Percentiles rank a stretch among this genome's conserved stretches.
phyloP scores from a whole-genome alignment of 495 filamentous ascomycete genomes.

The Aspergillus olivimuriae region DNA sequence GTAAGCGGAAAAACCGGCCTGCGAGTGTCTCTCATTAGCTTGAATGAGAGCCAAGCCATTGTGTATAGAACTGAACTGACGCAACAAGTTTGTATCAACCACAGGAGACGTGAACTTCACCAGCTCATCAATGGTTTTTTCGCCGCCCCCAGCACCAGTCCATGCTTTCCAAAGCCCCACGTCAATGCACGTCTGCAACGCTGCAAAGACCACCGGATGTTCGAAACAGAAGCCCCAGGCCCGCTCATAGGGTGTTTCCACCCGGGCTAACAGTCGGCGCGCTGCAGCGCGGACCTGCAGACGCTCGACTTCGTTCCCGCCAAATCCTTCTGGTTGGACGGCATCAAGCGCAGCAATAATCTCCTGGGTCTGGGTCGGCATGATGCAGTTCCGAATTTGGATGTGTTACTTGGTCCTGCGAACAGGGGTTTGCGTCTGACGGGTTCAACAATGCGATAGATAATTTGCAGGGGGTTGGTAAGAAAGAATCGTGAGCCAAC shows the following conservation, averaged over 20 bases:
- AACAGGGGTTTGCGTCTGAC: too few species aligned
- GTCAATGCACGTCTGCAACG: constrained; percentile 25
- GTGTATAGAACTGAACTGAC: constrained; percentile 6
- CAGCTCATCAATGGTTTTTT: constrained; percentile 20
- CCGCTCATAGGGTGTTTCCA: constrained; percentile 24
- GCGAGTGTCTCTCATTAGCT: background rate
- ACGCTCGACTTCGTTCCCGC: constrained; percentile 20
- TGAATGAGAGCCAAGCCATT: background rate
- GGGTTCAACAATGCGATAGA: too few species aligned
- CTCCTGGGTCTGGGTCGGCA: constrained; percentile 7
- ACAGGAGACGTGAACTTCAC: constrained; percentile 13
- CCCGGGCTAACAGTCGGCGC: constrained; percentile 19
- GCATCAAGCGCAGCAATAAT: constrained; percentile 19
- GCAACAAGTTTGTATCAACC: constrained; percentile 21
- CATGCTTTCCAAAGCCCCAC: constrained; percentile 22
- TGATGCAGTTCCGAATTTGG: background rate
- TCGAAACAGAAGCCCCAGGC: constrained; percentile 27
- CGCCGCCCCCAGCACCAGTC: constrained; percentile 18
- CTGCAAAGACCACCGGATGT: constrained; percentile 22
- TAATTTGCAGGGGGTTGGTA: too few species aligned
- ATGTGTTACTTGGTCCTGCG: too few species aligned
- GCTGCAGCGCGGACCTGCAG: constrained; percentile 21
- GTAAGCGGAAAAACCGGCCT: constrained; percentile 37
- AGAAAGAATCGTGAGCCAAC: too few species aligned
- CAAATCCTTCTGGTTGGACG: constrained; percentile 14